phyloP scores from a whole-genome alignment of 768 basidiomycete species.

The Amylocystis lapponica region DNA sequence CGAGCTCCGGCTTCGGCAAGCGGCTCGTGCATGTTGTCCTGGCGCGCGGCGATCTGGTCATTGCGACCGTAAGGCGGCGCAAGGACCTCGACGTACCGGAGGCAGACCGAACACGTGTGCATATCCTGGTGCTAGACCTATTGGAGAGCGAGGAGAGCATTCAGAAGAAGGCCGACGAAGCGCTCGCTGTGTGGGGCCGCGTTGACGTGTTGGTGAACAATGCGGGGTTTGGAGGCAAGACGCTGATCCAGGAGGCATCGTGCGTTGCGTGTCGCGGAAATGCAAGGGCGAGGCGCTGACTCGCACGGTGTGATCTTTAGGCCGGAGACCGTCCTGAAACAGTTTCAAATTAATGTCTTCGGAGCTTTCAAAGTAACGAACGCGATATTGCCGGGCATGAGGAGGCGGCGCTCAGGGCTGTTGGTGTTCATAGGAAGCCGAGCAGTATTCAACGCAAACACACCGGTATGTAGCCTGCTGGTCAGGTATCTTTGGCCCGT shows the following conservation, averaged over 20 bases:
- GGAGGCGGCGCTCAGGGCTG: conserved; percentile 28
- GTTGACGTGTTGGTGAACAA: conserved; percentile 40
- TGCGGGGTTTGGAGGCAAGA: conserved; percentile 39
- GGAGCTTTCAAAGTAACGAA: conserved; percentile 39
- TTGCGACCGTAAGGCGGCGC: conserved; percentile 39
- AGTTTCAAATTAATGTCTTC: conserved; percentile 40
- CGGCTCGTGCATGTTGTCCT: conserved; percentile 34
- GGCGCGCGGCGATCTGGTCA: conserved; percentile 42
- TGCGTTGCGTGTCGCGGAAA: conserved; percentile 13
- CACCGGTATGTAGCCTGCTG: conserved; percentile 23
- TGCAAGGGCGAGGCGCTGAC: neutral
- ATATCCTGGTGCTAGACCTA: conserved; percentile 34
- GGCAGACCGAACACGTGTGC: conserved; percentile 18
- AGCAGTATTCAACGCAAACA: conserved; percentile 30
- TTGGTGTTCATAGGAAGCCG: conserved; percentile 33
- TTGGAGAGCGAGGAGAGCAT: conserved; percentile 26
- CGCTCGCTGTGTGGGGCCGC: conserved; percentile 24
- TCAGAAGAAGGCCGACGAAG: conserved; percentile 26
- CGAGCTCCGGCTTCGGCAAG: conserved; percentile 38
- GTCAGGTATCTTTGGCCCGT: conserved; percentile 17
- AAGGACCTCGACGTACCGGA: conserved; percentile 19
- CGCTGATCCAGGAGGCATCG: conserved; percentile 40
- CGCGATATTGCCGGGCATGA: conserved; percentile 38
- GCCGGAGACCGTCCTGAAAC: conserved; percentile 26
- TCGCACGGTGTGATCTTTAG: conserved; percentile 20